Conservation (phyloP, 164 flowering plant species). For the Nymphaea colorata region DNA sequence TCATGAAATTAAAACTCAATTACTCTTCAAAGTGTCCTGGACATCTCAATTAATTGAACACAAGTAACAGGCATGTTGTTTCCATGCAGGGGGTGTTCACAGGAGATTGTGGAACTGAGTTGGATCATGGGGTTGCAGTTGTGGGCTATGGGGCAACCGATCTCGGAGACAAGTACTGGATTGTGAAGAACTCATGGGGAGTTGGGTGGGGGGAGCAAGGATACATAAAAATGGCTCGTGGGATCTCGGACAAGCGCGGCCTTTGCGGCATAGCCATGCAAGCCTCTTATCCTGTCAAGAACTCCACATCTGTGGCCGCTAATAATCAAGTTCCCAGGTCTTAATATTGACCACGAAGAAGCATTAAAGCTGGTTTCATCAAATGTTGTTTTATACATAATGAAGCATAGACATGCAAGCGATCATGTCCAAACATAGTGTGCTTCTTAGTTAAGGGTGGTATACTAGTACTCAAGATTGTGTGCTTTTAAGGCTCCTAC, state of each 20-base stretch:
- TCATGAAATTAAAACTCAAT: no score
- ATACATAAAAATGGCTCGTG: conserved; percentile 69
- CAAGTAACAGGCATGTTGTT: not conserved
- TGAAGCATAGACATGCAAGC: no score
- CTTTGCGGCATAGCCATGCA: conserved; percentile 82
- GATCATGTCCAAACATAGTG: no score
- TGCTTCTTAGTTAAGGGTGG: no score
- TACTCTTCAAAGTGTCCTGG: no score
- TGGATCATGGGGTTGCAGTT: conserved; percentile 72
- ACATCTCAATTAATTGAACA: no score
- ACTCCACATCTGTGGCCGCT: not conserved
- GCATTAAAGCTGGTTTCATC: no score
- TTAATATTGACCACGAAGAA: no score
- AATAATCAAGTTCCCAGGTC: not conserved
- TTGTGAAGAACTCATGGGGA: conserved; percentile 95
- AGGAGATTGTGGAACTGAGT: conserved; percentile 55
- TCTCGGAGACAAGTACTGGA: conserved; percentile 87
- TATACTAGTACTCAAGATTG: no score
- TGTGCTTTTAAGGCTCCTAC: no score
- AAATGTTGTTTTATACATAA: no score
- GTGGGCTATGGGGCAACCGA: conserved; percentile 74
- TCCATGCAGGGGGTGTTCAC: conserved; percentile 60
- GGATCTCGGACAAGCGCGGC: conserved; percentile 34
- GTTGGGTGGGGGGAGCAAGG: conserved; percentile 85
- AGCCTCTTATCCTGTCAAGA: conserved; percentile 73